Percentiles rank a stretch among this genome's conserved stretches.
phyloP scores from a whole-genome alignment of 1,139 yeast genomes.

The Diutina sp. region DNA sequence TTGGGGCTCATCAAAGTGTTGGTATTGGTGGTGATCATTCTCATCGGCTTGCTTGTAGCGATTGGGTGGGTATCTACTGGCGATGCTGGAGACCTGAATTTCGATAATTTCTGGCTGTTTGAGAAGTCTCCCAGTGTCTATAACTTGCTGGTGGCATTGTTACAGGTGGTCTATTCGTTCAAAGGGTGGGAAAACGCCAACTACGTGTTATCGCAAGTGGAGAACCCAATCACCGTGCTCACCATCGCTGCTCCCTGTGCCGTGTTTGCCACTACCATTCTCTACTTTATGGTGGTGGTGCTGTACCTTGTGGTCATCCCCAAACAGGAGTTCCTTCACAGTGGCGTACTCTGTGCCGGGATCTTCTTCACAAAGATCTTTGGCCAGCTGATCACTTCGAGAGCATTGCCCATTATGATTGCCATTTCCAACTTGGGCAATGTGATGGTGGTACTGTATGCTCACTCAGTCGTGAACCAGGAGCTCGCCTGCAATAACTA shows the following conservation, averaged over 20 bases:
- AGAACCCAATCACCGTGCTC: slow-evolving; percentile 52
- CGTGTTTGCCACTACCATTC: slow-evolving; percentile 40
- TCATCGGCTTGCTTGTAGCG: slow-evolving; percentile 20
- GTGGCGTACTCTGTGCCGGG: slow-evolving; percentile 67
- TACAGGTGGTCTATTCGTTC: slow-evolving; percentile 28
- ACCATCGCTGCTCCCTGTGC: slow-evolving; percentile 66
- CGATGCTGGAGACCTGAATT: slow-evolving; percentile 4
- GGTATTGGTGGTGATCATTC: slow-evolving; percentile 25
- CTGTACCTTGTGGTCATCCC: slow-evolving; percentile 74
- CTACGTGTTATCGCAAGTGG: slow-evolving; percentile 28
- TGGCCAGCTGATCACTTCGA: slow-evolving; percentile 48
- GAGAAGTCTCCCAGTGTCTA: slow-evolving; percentile 8
- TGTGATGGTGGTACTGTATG: slow-evolving; percentile 64
- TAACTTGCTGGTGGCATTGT: slow-evolving; percentile 26
- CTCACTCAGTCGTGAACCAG: slow-evolving; percentile 68
- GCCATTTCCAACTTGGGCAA: slow-evolving; percentile 70
- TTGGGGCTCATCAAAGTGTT: slow-evolving; percentile 31
- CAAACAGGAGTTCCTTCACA: slow-evolving; percentile 38
- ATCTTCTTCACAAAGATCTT: slow-evolving; percentile 63
- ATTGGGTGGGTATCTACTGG: slow-evolving; percentile 14
- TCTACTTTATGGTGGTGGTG: slow-evolving; percentile 58
- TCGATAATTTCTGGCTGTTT: slow-evolving; percentile 8
- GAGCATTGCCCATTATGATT: slow-evolving; percentile 58
- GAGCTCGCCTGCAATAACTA: slow-evolving; percentile 65
- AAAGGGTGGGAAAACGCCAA: slow-evolving; percentile 36